Conservation (phyloP, 2,329 filamentous ascomycete genomes). For the Fusarium clavum region DNA sequence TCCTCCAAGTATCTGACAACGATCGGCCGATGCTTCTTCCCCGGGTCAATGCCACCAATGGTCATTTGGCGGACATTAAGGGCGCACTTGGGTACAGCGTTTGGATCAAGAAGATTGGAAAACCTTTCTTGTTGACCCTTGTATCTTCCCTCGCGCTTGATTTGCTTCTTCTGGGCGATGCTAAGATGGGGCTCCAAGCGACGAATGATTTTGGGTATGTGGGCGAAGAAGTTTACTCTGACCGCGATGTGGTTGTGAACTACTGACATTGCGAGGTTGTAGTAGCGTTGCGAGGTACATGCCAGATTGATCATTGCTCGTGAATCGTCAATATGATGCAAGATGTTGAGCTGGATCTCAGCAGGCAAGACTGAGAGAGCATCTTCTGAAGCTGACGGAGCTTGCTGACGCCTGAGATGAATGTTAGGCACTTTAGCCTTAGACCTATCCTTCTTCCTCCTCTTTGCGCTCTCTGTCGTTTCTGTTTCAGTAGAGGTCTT, state of each 20-base stretch:
- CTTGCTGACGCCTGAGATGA: background rate
- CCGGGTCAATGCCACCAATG: background rate
- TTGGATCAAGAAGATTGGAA: background rate
- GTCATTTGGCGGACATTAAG: conserved; percentile 13
- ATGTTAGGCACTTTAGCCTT: background rate
- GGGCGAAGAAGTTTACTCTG: background rate
- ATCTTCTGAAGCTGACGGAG: background rate
- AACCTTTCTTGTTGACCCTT: background rate
- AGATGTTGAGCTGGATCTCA: conserved; percentile 4
- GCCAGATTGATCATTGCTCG: conserved; percentile 5
- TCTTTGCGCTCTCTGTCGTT: background rate
- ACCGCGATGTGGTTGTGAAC: conserved; percentile 7
- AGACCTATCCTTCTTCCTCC: background rate
- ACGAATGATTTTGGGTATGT: background rate
- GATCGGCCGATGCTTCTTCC: background rate
- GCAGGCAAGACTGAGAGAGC: conserved; percentile 1
- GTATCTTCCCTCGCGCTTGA: background rate
- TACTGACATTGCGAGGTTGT: background rate
- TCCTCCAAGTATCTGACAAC: conserved; percentile 1
- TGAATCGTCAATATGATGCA: background rate
- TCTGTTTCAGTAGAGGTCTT: background rate
- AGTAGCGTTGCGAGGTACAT: conserved; percentile 10
- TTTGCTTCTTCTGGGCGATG: conserved; percentile 14
- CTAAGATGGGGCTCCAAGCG: conserved; percentile 3
- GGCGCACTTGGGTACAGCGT: background rate